phyloP scores from a whole-genome alignment of 2,329 filamentous ascomycete species.

The Pestalotiopsis sp. region DNA sequence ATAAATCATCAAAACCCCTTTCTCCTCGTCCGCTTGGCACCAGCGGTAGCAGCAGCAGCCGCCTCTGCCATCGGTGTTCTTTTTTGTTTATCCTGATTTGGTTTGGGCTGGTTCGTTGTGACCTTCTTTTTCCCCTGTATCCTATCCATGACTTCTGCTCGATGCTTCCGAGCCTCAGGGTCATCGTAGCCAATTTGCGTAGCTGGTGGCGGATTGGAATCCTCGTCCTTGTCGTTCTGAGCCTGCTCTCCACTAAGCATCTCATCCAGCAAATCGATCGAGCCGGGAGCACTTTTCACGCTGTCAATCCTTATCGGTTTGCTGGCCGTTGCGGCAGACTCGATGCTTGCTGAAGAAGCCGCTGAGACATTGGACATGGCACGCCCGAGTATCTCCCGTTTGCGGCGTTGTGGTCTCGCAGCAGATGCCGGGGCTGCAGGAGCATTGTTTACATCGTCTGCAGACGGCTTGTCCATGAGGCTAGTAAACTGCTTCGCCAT shows the following conservation, averaged over 20 bases:
- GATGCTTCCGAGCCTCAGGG: slow-evolving; percentile 43
- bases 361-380: slow-evolving; percentile 59
- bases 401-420: slow-evolving; percentile 28
- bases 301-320: slow-evolving; percentile 15
- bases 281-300: slow-evolving; percentile 12
- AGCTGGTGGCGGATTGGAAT: slow-evolving; percentile 34
- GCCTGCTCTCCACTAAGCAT: slow-evolving; percentile 11
- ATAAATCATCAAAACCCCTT: background rate
- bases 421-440: slow-evolving; percentile 15
- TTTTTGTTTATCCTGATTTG: background rate
- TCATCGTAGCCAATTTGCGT: slow-evolving; percentile 58
- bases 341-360: slow-evolving; percentile 43
- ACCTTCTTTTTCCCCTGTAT: slow-evolving; percentile 14
- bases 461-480: slow-evolving; percentile 16
- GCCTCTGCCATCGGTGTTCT: background rate
- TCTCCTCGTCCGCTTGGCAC: background rate
- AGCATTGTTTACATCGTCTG: slow-evolving; percentile 16
- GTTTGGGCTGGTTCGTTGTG: background rate
- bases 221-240: slow-evolving; percentile 11
- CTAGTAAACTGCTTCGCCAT: slow-evolving; percentile 27
- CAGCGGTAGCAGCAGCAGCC: background rate
- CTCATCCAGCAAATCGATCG: slow-evolving; percentile 17
- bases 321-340: slow-evolving; percentile 30
- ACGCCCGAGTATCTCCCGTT: slow-evolving; percentile 56
- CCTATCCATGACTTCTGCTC: slow-evolving; percentile 24